These are phyloP conservation scores for Xylariales sp. DNA, from an alignment of 2,329 filamentous ascomycete species.

Conservation along the genomic window DNA sequence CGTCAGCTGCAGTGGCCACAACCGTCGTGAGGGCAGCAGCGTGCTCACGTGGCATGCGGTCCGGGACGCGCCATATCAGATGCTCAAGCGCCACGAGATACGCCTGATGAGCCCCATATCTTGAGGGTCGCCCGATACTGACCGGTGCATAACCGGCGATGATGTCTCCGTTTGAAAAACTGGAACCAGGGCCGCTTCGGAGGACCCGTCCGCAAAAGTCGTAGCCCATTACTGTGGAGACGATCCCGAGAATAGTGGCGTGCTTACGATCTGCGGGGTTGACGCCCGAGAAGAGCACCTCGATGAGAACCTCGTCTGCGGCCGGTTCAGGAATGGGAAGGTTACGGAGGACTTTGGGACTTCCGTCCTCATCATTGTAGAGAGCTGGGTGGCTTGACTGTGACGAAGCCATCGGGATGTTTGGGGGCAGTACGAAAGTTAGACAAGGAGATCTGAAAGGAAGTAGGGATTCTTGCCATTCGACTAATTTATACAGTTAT, in stretches of 20 bases:
- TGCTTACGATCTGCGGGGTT: constrained; percentile 13
- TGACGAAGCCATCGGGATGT: background rate
- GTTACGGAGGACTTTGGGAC: background rate
- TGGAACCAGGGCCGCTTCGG: background rate
- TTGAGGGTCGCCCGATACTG: constrained; percentile 1
- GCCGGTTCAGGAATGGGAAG: background rate
- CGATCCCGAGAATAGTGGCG: constrained; percentile 7
- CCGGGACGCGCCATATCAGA: background rate
- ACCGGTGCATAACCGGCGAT: constrained; percentile 8
- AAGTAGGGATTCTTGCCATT: too few species aligned
- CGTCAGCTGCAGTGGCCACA: constrained; percentile 17
- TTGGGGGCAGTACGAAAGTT: too few species aligned
- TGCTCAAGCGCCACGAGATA: constrained; percentile 4
- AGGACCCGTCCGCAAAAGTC: constrained; percentile 12
- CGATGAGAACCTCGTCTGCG: constrained; percentile 9
- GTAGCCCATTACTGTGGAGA: constrained; percentile 10
- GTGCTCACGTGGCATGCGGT: constrained; percentile 5
- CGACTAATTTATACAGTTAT: too few species aligned
- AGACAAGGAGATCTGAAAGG: too few species aligned
- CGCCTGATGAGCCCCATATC: constrained; percentile 9
- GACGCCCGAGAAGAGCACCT: constrained; percentile 11
- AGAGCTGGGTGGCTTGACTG: background rate
- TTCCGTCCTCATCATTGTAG: background rate
- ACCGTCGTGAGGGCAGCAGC: constrained; percentile 14
- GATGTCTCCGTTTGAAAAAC: background rate